A percentile compares a stretch with the other conserved stretches of the same genome.
Conservation (phyloP, 148 eudicot genomes). For the Fagopyrum tataricum region DNA sequence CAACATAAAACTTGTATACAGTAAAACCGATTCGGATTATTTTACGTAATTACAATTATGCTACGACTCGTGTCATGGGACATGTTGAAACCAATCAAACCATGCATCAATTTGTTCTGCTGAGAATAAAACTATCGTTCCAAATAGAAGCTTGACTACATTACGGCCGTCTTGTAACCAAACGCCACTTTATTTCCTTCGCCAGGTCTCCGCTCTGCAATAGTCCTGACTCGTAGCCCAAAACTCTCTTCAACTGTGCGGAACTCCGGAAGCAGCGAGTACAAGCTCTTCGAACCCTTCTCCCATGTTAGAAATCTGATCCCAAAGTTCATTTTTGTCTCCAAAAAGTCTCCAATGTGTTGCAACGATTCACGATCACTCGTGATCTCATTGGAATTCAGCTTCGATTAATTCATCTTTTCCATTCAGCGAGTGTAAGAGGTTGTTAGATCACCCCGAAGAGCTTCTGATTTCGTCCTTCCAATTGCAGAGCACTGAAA, state of each 20-base stretch:
- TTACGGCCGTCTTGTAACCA: too few relatives aligned
- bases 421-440: background rate
- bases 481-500: slow-evolving; percentile 3
- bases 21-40: too few relatives aligned
- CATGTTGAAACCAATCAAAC: too few relatives aligned
- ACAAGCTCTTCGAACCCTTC: background rate
- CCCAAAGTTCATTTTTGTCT: background rate
- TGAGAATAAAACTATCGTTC: too few relatives aligned
- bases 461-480: slow-evolving; percentile 8
- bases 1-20: too few relatives aligned
- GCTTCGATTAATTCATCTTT: background rate
- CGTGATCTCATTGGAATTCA: background rate
- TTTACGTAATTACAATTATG: too few relatives aligned
- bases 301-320: background rate
- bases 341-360: background rate
- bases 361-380: background rate
- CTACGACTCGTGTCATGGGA: too few relatives aligned
- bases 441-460: slow-evolving; percentile 5
- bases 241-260: background rate
- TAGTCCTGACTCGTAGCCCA: too few relatives aligned
- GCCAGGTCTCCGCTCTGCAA: too few relatives aligned
- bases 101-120: too few relatives aligned
- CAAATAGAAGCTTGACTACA: too few relatives aligned
- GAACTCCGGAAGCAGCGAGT: background rate
- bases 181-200: too few relatives aligned